Conservation (phyloP, 345 rosid genomes). For the Schrenkiella parvula region DNA sequence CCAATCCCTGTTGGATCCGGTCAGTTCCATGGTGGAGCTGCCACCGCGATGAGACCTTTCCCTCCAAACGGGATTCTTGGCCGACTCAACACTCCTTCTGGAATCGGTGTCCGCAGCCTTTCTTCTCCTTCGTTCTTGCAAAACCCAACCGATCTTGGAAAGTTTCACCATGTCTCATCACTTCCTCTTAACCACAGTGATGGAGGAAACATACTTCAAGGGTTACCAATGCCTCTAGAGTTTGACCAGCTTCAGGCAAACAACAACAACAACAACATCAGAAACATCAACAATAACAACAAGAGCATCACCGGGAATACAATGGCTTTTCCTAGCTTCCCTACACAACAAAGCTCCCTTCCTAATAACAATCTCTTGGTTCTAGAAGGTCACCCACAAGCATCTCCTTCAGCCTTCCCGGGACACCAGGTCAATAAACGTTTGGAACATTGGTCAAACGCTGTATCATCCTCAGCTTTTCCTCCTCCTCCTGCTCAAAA, state of each 20-base stretch:
- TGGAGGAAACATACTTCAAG: constrained; percentile 56
- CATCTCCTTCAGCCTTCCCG: constrained; percentile 36
- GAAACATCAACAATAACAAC: constrained; percentile 30
- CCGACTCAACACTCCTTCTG: constrained; percentile 58
- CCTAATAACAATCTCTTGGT: constrained; percentile 43
- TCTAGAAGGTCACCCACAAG: constrained; percentile 46
- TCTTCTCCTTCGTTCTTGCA: constrained; percentile 44
- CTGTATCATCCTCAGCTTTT: constrained; percentile 40
- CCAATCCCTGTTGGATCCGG: constrained; percentile 38
- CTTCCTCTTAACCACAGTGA: constrained; percentile 37
- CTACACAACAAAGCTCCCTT: constrained; percentile 33
- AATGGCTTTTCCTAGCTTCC: constrained; percentile 25
- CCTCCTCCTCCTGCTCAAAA: constrained; percentile 38
- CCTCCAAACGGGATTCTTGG: constrained; percentile 61
- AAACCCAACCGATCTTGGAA: constrained; percentile 33
- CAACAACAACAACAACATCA: constrained; percentile 45
- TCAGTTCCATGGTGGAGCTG: constrained; percentile 47
- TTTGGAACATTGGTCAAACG: constrained; percentile 50
- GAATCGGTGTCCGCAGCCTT: constrained; percentile 55
- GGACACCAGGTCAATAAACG: constrained; percentile 41
- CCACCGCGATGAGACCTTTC: constrained; percentile 43
- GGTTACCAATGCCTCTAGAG: constrained; percentile 64
- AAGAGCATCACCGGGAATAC: neutral
- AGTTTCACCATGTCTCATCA: constrained; percentile 45
- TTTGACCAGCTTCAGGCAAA: constrained; percentile 56